A percentile compares a stretch with the other conserved stretches of the same genome.
These are phyloP conservation scores for Magnaporthiopsis incrustans DNA, from an alignment of 2,329 filamentous ascomycete species.

Conservation along the genomic window DNA sequence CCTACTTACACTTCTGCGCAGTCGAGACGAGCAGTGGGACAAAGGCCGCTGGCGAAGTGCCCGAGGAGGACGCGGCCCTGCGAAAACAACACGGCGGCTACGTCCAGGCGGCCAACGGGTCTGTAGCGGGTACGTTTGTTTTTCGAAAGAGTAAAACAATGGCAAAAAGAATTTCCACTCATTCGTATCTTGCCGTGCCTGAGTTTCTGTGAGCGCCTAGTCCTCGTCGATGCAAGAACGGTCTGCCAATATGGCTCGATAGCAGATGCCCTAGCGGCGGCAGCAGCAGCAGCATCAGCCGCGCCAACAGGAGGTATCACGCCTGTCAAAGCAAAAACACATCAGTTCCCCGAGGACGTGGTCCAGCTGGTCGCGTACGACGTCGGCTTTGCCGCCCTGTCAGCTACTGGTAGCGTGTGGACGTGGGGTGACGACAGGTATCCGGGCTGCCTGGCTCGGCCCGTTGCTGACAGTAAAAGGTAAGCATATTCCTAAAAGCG, in stretches of 20 bases:
- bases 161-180: too few relatives aligned
- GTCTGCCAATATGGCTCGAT: constrained; percentile 21
- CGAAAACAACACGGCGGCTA: constrained; percentile 9
- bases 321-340: neutral
- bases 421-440: constrained; percentile 54
- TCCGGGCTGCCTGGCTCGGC: constrained; percentile 46
- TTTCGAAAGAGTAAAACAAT: neutral
- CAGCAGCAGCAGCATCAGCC: neutral
- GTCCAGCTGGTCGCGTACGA: constrained; percentile 38
- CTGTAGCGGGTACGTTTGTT: constrained; percentile 19
- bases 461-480: constrained; percentile 26
- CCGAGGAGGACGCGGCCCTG: neutral
- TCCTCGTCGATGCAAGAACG: constrained; percentile 11
- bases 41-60: constrained; percentile 4
- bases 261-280: constrained; percentile 5
- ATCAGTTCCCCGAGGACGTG: constrained; percentile 19
- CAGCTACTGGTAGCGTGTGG: constrained; percentile 34
- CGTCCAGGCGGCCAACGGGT: constrained; percentile 20
- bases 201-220: neutral
- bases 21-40: constrained; percentile 2
- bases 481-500: constrained; percentile 16
- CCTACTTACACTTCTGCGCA: constrained; percentile 4
- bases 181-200: neutral
- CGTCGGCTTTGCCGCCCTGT: constrained; percentile 40
- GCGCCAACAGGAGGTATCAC: too few relatives aligned